Percentiles rank a stretch among this genome's conserved stretches.
Conservation (phyloP, 2,329 filamentous ascomycete genomes). For the Colletotrichum shisoi region DNA sequence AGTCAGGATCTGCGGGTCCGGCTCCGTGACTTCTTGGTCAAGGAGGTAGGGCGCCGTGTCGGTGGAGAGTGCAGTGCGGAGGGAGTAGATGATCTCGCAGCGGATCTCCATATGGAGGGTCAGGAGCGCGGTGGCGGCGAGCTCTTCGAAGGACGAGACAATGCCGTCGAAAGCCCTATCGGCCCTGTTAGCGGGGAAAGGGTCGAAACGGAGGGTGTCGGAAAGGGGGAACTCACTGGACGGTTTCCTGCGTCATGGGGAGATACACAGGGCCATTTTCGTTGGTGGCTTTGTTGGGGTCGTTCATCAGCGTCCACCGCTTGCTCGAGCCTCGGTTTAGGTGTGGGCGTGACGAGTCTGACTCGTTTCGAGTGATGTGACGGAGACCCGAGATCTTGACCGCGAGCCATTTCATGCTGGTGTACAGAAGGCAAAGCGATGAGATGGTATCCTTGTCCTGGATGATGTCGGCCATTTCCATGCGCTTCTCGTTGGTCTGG, state of each 20-base stretch:
- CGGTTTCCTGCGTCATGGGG: constrained; percentile 86
- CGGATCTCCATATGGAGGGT: constrained; percentile 90
- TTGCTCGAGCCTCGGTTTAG: constrained; percentile 68
- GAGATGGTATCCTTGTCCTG: constrained; percentile 86
- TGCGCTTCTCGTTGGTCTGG: constrained; percentile 65
- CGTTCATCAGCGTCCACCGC: constrained; percentile 83
- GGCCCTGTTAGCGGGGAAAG: constrained; percentile 41
- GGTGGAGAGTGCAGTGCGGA: constrained; percentile 69
- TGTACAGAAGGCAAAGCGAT: constrained; percentile 87
- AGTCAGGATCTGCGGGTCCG: constrained; percentile 79
- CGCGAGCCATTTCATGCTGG: constrained; percentile 97
- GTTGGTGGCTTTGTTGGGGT: constrained; percentile 64
- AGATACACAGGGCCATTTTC: constrained; percentile 78
- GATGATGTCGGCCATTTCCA: constrained; percentile 84
- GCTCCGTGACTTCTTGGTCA: constrained; percentile 77
- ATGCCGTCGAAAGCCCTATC: constrained; percentile 83
- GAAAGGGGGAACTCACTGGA: constrained; percentile 66
- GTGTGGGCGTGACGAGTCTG: constrained; percentile 67
- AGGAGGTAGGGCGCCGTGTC: constrained; percentile 68
- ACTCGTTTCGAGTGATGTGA: constrained; percentile 78
- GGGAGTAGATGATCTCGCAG: constrained; percentile 82
- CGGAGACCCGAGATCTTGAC: constrained; percentile 82
- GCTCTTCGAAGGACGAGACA: constrained; percentile 79
- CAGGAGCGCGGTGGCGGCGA: constrained; percentile 79
- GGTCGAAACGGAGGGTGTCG: neutral